Conservation (phyloP, 2,329 filamentous ascomycete genomes). For the Calonectria pseudoreteaudii region DNA sequence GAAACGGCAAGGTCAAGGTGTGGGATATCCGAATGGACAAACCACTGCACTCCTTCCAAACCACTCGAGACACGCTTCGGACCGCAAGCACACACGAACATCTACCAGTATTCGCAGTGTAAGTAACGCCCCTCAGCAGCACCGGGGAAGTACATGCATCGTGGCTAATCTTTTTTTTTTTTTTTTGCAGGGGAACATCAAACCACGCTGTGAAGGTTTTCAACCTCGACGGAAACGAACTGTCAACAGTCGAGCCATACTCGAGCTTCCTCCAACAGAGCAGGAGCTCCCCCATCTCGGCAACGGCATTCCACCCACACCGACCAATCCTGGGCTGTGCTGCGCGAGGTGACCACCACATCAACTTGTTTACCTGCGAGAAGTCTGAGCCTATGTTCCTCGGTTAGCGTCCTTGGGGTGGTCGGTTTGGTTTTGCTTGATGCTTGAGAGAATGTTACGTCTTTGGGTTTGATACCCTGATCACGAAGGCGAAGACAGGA, state of each 20-base stretch:
- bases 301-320: constrained; percentile 96
- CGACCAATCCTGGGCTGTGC: constrained; percentile 90
- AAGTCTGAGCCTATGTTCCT: constrained; percentile 53
- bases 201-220: constrained; percentile 91
- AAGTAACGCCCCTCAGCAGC: constrained; percentile 56
- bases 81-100: constrained; percentile 96
- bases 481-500: background rate
- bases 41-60: constrained; percentile 78
- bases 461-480: constrained; percentile 20
- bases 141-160: constrained; percentile 3
- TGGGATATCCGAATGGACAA: constrained; percentile 95
- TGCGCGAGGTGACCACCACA: constrained; percentile 86
- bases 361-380: constrained; percentile 87
- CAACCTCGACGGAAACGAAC: constrained; percentile 83
- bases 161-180: constrained; percentile 42
- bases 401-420: constrained; percentile 43
- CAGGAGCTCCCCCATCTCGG: constrained; percentile 83
- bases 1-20: constrained; percentile 92
- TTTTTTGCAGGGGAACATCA: constrained; percentile 78
- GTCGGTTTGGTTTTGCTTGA: constrained; percentile 30
- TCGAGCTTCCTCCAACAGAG: constrained; percentile 87
- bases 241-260: constrained; percentile 90
- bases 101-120: constrained; percentile 94
- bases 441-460: constrained; percentile 4
- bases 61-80: constrained; percentile 81